Conservation (phyloP, 1,284 basidiomycete species). For the Stygiomarasmius scandens region DNA sequence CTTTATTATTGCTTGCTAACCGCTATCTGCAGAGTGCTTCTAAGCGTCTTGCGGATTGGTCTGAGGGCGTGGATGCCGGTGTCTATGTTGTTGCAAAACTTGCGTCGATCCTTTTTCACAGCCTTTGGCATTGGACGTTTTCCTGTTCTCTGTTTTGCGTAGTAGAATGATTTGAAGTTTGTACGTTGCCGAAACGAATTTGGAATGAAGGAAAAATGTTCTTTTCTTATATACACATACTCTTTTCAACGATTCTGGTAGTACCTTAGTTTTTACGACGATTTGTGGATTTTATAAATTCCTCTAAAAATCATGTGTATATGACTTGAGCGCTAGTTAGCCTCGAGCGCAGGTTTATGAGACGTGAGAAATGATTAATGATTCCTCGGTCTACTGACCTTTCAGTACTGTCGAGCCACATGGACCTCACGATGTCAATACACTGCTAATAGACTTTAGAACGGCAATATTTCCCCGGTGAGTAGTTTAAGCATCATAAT, state of each 20-base stretch:
- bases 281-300: background rate
- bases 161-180: background rate
- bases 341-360: too few species aligned
- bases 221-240: background rate
- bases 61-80: background rate
- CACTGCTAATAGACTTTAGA: too few species aligned
- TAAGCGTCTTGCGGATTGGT: background rate
- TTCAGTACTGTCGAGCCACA: too few species aligned
- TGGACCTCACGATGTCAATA: too few species aligned
- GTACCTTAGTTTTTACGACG: background rate
- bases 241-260: background rate
- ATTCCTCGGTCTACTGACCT: too few species aligned
- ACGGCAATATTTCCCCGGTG: too few species aligned
- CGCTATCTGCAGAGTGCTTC: slow-evolving; percentile 9
- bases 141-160: background rate
- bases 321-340: background rate
- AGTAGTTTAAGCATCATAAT: too few species aligned
- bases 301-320: background rate
- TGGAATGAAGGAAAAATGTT: background rate
- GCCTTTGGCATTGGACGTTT: background rate
- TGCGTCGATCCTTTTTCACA: background rate
- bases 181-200: background rate
- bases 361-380: too few species aligned
- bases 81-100: background rate
- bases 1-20: background rate